Evolutionary conservation across 306 rosid species (phyloP).

Genomic region (Canavalia gladiata): DNA sequence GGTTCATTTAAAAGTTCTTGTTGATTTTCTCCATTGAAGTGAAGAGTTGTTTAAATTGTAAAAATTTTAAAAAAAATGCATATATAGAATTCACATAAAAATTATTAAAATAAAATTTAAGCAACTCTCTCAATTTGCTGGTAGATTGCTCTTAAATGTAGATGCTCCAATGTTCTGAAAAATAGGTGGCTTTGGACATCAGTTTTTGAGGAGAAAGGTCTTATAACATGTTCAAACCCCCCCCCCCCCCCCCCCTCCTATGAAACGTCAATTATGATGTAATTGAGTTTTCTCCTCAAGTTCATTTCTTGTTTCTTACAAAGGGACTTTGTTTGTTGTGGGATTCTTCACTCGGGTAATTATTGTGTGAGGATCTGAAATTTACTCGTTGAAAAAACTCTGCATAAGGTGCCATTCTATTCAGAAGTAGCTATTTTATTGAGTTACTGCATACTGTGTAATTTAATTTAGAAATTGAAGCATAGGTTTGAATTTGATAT

Average conservation of each 20-base stretch:
- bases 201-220: background rate
- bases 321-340: background rate
- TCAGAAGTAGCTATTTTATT: slow-evolving; percentile 1
- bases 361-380: slow-evolving; percentile 34
- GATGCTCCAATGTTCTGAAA: too few relatives aligned
- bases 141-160: too few relatives aligned
- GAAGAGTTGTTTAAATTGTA: too few relatives aligned
- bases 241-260: background rate
- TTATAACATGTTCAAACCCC: background rate
- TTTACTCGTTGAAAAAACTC: slow-evolving; percentile 21
- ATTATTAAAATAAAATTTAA: too few relatives aligned
- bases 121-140: too few relatives aligned
- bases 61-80: too few relatives aligned
- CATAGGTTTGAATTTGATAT: slow-evolving; percentile 12
- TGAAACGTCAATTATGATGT: background rate
- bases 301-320: slow-evolving; percentile 13
- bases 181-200: background rate
- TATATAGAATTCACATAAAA: too few relatives aligned
- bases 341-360: slow-evolving; percentile 11
- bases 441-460: background rate
- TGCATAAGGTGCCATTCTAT: background rate
- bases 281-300: slow-evolving; percentile 24
- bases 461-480: background rate
- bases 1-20: too few relatives aligned
- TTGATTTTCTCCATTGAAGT: too few relatives aligned